A percentile compares a stretch with the other conserved stretches of the same genome.
Evolutionary conservation across 2,329 filamentous ascomycete species (phyloP).

Genomic region (Leptographium wingfieldii): DNA sequence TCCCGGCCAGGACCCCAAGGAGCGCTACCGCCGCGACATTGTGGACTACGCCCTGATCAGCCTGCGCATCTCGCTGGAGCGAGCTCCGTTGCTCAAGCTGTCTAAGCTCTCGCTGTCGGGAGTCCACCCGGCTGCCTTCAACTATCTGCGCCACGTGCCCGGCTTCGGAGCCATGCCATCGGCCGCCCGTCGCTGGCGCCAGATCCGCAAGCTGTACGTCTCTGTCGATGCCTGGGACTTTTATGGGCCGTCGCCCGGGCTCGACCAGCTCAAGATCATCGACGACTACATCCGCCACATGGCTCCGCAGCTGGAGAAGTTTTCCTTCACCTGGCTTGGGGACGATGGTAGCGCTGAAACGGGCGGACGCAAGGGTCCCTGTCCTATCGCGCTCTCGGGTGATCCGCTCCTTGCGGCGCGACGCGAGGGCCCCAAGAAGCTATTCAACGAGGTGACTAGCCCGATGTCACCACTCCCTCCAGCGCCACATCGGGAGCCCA

Average conservation of each 20-base stretch:
- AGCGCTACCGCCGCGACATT: slow-evolving; percentile 61
- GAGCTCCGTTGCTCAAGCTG: slow-evolving; percentile 52
- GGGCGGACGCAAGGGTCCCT: slow-evolving; percentile 46
- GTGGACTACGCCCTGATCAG: slow-evolving; percentile 87
- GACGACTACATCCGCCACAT: slow-evolving; percentile 69
- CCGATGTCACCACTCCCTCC: slow-evolving; percentile 51
- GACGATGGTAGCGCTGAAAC: not conserved
- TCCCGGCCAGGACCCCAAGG: slow-evolving; percentile 54
- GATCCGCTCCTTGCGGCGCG: slow-evolving; percentile 56
- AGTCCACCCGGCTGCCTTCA: slow-evolving; percentile 62
- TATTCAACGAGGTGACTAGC: slow-evolving; percentile 52
- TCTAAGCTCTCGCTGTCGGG: slow-evolving; percentile 58
- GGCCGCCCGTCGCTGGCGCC: slow-evolving; percentile 60
- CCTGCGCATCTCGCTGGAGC: slow-evolving; percentile 70
- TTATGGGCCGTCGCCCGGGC: slow-evolving; percentile 42
- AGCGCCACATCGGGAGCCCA: slow-evolving; percentile 34
- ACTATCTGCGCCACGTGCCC: slow-evolving; percentile 62
- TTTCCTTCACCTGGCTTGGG: slow-evolving; percentile 62
- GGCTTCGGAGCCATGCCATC: slow-evolving; percentile 65
- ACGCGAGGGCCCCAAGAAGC: slow-evolving; percentile 38
- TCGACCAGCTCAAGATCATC: slow-evolving; percentile 64
- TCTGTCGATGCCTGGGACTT: slow-evolving; percentile 61
- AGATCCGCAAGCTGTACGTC: slow-evolving; percentile 63
- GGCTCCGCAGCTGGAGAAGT: slow-evolving; percentile 50
- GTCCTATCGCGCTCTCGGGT: slow-evolving; percentile 56